These are phyloP conservation scores for Arachnomyces sp. DNA, from an alignment of 2,329 filamentous ascomycete genomes.

Conservation along the genomic window DNA sequence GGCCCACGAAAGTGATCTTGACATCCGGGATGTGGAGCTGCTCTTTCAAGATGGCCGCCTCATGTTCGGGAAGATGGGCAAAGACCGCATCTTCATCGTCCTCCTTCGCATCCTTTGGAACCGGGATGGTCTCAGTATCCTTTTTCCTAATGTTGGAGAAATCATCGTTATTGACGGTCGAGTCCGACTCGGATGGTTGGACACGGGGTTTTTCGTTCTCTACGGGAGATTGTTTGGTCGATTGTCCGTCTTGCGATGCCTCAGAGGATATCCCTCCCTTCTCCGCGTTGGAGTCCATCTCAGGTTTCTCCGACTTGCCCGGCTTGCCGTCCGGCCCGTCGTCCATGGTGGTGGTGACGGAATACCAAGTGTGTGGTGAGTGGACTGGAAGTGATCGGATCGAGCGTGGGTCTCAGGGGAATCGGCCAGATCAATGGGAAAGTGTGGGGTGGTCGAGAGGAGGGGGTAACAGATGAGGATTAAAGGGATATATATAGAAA, in stretches of 20 bases:
- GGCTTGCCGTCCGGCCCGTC: no score
- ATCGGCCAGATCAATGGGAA: no score
- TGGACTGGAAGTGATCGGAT: not conserved
- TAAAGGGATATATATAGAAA: no score
- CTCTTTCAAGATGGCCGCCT: conserved; percentile 59
- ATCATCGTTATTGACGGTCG: no score
- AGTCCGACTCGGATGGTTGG: conserved; percentile 16
- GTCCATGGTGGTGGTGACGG: not conserved
- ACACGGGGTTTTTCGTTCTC: conserved; percentile 13
- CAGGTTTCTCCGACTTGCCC: no score
- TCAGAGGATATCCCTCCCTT: conserved; percentile 3
- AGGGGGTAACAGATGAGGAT: no score
- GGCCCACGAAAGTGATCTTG: conserved; percentile 55
- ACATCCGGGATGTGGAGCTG: conserved; percentile 61
- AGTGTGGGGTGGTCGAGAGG: no score
- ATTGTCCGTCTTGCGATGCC: conserved; percentile 3
- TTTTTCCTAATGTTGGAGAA: conserved; percentile 3
- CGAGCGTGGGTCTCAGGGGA: no score
- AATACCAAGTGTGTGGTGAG: conserved; percentile 1
- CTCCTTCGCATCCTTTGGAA: conserved; percentile 25
- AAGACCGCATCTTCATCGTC: conserved; percentile 46
- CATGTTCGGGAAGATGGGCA: conserved; percentile 55
- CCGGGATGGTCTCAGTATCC: conserved; percentile 4
- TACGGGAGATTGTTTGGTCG: conserved; percentile 2
- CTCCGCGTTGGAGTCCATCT: no score